Conservation (phyloP, 1,139 yeast species). For the Blastobotrys serpentis region DNA sequence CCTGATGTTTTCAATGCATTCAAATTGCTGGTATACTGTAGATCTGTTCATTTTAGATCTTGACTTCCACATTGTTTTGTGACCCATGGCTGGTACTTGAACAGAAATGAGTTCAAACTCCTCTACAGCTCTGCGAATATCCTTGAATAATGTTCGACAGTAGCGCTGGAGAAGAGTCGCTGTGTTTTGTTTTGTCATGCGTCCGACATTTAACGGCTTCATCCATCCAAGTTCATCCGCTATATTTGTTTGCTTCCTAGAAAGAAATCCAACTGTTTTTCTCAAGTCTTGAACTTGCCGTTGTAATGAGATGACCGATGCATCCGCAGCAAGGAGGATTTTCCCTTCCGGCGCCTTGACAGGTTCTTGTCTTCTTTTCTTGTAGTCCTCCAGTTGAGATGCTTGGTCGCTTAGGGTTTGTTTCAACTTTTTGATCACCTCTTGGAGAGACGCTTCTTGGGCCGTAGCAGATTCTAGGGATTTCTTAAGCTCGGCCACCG, state of each 20-base stretch:
- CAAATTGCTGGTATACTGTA: conserved; percentile 15
- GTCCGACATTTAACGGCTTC: neutral
- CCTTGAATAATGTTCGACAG: conserved; percentile 20
- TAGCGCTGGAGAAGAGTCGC: conserved; percentile 12
- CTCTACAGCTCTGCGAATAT: conserved; percentile 20
- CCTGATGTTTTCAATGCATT: conserved; percentile 15
- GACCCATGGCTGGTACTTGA: conserved; percentile 11
- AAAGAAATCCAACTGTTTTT: conserved; percentile 21
- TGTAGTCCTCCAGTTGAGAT: conserved; percentile 23
- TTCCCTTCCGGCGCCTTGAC: conserved; percentile 19
- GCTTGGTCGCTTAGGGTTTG: conserved; percentile 39
- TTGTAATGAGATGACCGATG: conserved; percentile 19
- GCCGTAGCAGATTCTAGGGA: conserved; percentile 32
- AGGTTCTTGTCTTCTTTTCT: conserved; percentile 13
- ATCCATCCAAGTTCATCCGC: neutral
- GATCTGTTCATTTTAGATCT: conserved; percentile 11
- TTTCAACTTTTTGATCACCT: conserved; percentile 27
- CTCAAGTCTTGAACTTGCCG: conserved; percentile 24
- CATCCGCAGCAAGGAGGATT: conserved; percentile 13
- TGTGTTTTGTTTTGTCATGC: neutral
- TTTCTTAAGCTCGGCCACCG: conserved; percentile 33
- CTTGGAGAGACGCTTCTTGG: conserved; percentile 30
- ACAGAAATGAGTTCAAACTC: conserved; percentile 20
- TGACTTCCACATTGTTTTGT: conserved; percentile 19
- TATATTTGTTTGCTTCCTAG: conserved; percentile 5